Base-by-base conservation (phyloP, 768 basidiomycete genomes). In the Mycena chlorophos region DNA sequence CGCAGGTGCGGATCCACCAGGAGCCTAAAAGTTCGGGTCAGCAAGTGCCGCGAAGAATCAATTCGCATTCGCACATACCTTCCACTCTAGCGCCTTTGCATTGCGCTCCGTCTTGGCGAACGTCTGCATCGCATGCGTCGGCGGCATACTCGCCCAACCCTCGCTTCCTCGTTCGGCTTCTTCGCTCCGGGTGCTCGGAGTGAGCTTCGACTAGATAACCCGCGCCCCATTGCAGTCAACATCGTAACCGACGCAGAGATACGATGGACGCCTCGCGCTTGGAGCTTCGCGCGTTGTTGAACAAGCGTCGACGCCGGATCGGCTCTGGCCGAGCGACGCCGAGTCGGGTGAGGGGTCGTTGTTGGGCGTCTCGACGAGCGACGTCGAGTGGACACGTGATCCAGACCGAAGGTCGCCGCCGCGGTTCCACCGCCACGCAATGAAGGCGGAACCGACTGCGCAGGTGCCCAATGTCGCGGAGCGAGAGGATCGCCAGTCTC, bases 111-210 rank as follows among this genome's bases (percentile, higher is more conserved):
- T 20, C 67, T 90, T 91, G 61, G 78, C 76, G 74, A 99, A 99
- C 89, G 95, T 96, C 10, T 92, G 91, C 46, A 93, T 86, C 58
- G 92, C 75, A 0, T 95, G 96, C 0, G 97, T 99, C 68, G 91
- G 94, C 67, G 94, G 92, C 87, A 97, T 97, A 75, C 86, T 92
- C 26, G 96, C 94, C 96, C 96, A 98, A 74, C 88, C 94, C 59
- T 89, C 90, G 48, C 84, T 84, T 61, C 60, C 22, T 37, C 52
- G n/a, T 34, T 20, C 10, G 25, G 45, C 23, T 5, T 19, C 13
- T 49, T 20, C 62, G 52, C 80, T 64, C 52, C 84, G 72, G n/a
- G n/a, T n/a, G n/a, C n/a, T n/a, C n/a, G 80, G 74, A 13, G 83
- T 78, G 8, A 86, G 83, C 42, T 84, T 80, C 52, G 87, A 80